Conservation (phyloP, 805 yeast genomes). For the Saturnispora bothae region DNA sequence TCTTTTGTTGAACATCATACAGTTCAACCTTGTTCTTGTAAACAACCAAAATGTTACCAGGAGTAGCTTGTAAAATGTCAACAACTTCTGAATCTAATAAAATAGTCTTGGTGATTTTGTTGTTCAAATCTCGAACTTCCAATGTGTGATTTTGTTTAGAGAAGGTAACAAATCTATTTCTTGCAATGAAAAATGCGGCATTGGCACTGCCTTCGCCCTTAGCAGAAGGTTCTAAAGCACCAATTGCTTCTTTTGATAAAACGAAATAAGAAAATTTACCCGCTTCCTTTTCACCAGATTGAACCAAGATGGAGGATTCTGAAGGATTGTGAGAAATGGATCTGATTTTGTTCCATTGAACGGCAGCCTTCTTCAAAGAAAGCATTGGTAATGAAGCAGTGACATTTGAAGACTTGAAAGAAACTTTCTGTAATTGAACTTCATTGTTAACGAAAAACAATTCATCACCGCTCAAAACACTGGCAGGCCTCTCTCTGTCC, state of each 20-base stretch:
- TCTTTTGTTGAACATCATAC: slow-evolving; percentile 89
- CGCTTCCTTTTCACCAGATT: slow-evolving; percentile 61
- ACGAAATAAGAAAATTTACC: slow-evolving; percentile 64
- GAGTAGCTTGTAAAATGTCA: slow-evolving; percentile 68
- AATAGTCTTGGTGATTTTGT: slow-evolving; percentile 72
- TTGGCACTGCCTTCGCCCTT: slow-evolving; percentile 71
- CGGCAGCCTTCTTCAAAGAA: slow-evolving; percentile 75
- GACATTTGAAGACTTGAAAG: slow-evolving; percentile 56
- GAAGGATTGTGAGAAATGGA: slow-evolving; percentile 85
- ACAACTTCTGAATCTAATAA: slow-evolving; percentile 54
- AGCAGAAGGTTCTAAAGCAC: slow-evolving; percentile 89
- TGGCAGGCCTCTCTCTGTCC: slow-evolving; percentile 96
- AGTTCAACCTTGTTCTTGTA: slow-evolving; percentile 64
- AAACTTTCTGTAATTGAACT: slow-evolving; percentile 76
- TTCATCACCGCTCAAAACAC: slow-evolving; percentile 31
- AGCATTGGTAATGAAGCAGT: slow-evolving; percentile 70
- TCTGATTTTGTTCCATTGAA: slow-evolving; percentile 77
- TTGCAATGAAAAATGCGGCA: slow-evolving; percentile 83
- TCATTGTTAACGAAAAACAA: slow-evolving; percentile 71
- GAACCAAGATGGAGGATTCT: slow-evolving; percentile 76
- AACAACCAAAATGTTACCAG: slow-evolving; percentile 73
- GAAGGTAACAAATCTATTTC: slow-evolving; percentile 87
- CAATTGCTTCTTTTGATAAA: slow-evolving; percentile 78
- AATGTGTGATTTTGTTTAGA: slow-evolving; percentile 52
- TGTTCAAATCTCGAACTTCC: slow-evolving; percentile 74